phyloP scores from a whole-genome alignment of 2,329 filamentous ascomycete species.

The Anisogramma anomala region DNA sequence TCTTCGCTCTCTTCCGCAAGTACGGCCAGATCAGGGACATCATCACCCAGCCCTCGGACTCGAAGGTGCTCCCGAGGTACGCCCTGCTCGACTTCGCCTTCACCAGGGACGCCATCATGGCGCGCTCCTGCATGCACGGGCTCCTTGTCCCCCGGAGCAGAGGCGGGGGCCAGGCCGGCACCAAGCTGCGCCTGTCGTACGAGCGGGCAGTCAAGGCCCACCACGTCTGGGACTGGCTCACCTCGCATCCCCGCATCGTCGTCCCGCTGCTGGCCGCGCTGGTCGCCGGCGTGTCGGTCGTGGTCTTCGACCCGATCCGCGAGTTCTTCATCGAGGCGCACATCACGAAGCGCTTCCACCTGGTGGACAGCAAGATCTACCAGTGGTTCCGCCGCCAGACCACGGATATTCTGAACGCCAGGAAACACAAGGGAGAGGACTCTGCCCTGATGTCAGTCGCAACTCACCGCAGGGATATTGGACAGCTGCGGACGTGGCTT shows the following conservation, averaged over 20 bases:
- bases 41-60: conserved; percentile 67
- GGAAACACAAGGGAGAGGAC: conserved; percentile 45
- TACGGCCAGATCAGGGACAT: conserved; percentile 92
- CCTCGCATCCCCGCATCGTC: conserved; percentile 75
- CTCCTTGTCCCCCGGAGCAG: conserved; percentile 56
- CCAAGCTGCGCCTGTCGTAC: conserved; percentile 70
- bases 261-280: conserved; percentile 74
- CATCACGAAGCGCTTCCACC: conserved; percentile 63
- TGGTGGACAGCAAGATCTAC: conserved; percentile 62
- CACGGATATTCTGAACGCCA: conserved; percentile 52
- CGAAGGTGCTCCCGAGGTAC: conserved; percentile 71
- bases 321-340: conserved; percentile 87
- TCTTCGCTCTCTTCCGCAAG: conserved; percentile 77
- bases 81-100: conserved; percentile 67
- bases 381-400: conserved; percentile 72
- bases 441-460: conserved; percentile 70
- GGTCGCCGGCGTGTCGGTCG: conserved; percentile 70
- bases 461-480: conserved; percentile 75
- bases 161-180: conserved; percentile 66
- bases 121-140: conserved; percentile 85
- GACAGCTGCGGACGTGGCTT: conserved; percentile 73
- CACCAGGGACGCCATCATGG: conserved; percentile 70
- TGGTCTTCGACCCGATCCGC: conserved; percentile 86
- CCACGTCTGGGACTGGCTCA: conserved; percentile 78
- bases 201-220: conserved; percentile 66